A percentile compares a stretch with the other conserved stretches of the same genome.
phyloP scores from a whole-genome alignment of 768 basidiomycete species.

The Favolaschia claudopus region DNA sequence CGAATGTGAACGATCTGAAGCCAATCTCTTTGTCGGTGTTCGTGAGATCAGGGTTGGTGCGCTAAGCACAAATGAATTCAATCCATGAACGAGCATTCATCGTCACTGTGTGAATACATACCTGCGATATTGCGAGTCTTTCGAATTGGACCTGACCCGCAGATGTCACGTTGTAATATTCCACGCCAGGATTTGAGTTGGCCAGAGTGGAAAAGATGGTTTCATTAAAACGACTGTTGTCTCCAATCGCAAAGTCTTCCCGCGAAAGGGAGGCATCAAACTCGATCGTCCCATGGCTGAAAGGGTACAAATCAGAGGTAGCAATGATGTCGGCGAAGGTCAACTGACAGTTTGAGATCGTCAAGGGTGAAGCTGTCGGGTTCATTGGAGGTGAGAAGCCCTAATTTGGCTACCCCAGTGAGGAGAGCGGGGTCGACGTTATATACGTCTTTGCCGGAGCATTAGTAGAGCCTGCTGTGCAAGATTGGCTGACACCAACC shows the following conservation, averaged over 20 bases:
- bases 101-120: not conserved
- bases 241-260: conserved; percentile 23
- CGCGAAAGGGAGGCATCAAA: conserved; percentile 28
- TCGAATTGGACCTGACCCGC: conserved; percentile 20
- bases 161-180: conserved; percentile 25
- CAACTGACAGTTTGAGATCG: conserved; percentile 26
- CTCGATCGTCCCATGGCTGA: conserved; percentile 25
- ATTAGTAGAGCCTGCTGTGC: not conserved
- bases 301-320: not conserved
- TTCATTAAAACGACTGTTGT: conserved; percentile 26
- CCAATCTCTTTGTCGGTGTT: conserved; percentile 26
- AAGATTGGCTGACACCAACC: not conserved
- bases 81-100: too few relatives aligned
- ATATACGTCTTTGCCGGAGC: conserved; percentile 12
- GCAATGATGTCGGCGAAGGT: not conserved
- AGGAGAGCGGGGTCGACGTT: conserved; percentile 23
- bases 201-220: conserved; percentile 25
- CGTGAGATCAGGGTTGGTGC: conserved; percentile 22
- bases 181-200: conserved; percentile 25
- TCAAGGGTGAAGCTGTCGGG: conserved; percentile 26
- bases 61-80: not conserved
- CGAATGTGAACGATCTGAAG: conserved; percentile 20
- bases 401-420: conserved; percentile 20
- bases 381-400: conserved; percentile 26
- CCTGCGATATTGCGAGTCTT: conserved; percentile 21